Conservation (phyloP, 495 filamentous ascomycete species). For the Penicillium cinerascens region DNA sequence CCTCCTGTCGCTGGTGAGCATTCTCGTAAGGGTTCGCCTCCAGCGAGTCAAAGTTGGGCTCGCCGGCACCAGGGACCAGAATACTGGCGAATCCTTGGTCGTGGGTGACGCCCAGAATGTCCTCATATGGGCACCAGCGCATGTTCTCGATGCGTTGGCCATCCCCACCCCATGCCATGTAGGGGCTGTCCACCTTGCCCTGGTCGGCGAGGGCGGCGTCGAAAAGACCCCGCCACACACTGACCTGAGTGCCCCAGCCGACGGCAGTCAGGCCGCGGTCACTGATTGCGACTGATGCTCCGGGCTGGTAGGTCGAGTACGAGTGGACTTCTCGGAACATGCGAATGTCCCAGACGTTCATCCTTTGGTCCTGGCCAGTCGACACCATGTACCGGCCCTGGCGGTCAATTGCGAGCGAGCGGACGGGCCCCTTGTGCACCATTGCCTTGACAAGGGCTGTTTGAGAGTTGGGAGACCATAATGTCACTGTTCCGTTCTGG, state of each 20-base stretch:
- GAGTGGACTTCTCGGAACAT: slow-evolving; percentile 89
- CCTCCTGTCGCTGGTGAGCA: slow-evolving; percentile 85
- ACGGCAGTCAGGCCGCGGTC: slow-evolving; percentile 84
- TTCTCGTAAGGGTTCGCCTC: slow-evolving; percentile 98
- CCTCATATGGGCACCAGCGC: slow-evolving; percentile 92
- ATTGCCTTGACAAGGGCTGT: slow-evolving; percentile 88
- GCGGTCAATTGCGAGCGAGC: slow-evolving; percentile 78
- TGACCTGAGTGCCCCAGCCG: slow-evolving; percentile 86
- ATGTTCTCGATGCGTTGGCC: slow-evolving; percentile 76
- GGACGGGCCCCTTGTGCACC: slow-evolving; percentile 93
- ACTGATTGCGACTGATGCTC: slow-evolving; percentile 80
- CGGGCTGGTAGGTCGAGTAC: slow-evolving; percentile 83
- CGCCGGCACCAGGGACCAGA: slow-evolving; percentile 87
- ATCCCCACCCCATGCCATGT: slow-evolving; percentile 90
- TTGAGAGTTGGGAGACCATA: slow-evolving; percentile 93
- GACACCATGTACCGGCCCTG: slow-evolving; percentile 95
- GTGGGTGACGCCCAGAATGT: slow-evolving; percentile 82
- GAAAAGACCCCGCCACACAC: slow-evolving; percentile 86
- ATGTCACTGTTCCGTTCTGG: slow-evolving; percentile 86
- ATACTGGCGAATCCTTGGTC: slow-evolving; percentile 82
- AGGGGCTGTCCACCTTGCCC: slow-evolving; percentile 80
- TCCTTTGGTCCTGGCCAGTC: slow-evolving; percentile 82
- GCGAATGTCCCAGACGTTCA: slow-evolving; percentile 95
- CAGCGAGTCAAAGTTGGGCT: slow-evolving; percentile 92
- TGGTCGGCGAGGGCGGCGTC: slow-evolving; percentile 63